These are phyloP conservation scores for Ogataea philodendri DNA, from an alignment of 805 yeast genomes.

Conservation along the genomic window DNA sequence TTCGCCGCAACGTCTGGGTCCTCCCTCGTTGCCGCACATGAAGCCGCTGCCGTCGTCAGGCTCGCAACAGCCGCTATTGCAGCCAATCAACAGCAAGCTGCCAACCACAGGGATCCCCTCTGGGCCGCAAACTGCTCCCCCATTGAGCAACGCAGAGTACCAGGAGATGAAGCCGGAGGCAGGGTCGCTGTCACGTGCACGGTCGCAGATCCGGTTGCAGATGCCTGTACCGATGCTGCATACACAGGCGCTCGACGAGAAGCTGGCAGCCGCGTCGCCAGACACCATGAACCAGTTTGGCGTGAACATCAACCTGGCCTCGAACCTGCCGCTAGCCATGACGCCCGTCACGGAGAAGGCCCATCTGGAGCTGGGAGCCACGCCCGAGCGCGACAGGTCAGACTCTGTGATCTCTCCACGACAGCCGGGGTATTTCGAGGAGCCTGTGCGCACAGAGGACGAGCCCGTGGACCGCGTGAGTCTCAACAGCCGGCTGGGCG, in stretches of 20 bases:
- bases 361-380: slow-evolving; percentile 14
- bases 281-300: slow-evolving; percentile 38
- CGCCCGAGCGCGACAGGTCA: slow-evolving; percentile 25
- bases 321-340: slow-evolving; percentile 64
- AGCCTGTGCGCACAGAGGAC: not conserved
- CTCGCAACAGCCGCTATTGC: slow-evolving; percentile 46
- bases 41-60: slow-evolving; percentile 45
- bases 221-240: slow-evolving; percentile 64
- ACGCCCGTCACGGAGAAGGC: slow-evolving; percentile 71
- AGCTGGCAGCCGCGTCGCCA: slow-evolving; percentile 12
- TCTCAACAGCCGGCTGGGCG: slow-evolving; percentile 3
- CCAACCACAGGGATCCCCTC: slow-evolving; percentile 11
- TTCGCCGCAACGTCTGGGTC: slow-evolving; percentile 32
- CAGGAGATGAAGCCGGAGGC: slow-evolving; percentile 15
- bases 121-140: slow-evolving; percentile 34
- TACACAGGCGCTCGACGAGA: slow-evolving; percentile 8
- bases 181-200: slow-evolving; percentile 35
- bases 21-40: slow-evolving; percentile 39
- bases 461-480: slow-evolving; percentile 4
- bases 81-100: slow-evolving; percentile 51
- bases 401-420: slow-evolving; percentile 1
- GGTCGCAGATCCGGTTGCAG: slow-evolving; percentile 61
- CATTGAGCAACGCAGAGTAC: slow-evolving; percentile 15
- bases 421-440: slow-evolving; percentile 4
- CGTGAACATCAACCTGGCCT: slow-evolving; percentile 62